These are phyloP conservation scores for Dipodascopsis uninucleata DNA, from an alignment of 805 yeast genomes.

Conservation along the genomic window DNA sequence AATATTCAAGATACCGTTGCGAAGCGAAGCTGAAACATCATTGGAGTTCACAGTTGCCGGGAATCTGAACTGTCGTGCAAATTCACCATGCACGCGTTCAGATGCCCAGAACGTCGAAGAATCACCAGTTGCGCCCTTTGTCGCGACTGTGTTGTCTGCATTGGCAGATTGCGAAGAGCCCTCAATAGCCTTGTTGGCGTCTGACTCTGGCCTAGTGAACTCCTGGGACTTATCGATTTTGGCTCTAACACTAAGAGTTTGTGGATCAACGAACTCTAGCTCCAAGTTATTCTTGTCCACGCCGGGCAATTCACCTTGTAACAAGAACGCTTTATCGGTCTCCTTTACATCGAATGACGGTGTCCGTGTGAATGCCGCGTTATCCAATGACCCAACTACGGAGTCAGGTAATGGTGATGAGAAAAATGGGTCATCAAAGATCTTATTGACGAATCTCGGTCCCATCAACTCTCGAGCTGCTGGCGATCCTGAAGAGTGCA, in stretches of 20 bases:
- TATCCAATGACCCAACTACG: constrained; percentile 1
- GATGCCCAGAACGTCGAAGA: constrained; percentile 17
- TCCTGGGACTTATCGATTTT: constrained; percentile 13
- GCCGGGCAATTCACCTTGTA: constrained; percentile 26
- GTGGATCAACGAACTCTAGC: constrained; percentile 21
- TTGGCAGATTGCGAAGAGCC: background rate
- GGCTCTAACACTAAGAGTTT: constrained; percentile 17
- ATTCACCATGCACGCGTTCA: constrained; percentile 19
- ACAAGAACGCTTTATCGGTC: constrained; percentile 12
- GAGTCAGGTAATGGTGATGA: constrained; percentile 7
- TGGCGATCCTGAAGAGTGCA: constrained; percentile 10
- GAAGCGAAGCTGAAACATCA: constrained; percentile 16
- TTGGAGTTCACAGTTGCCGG: constrained; percentile 16
- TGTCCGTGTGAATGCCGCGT: constrained; percentile 13
- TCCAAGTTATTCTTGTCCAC: constrained; percentile 19
- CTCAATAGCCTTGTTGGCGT: background rate
- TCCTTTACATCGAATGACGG: constrained; percentile 22
- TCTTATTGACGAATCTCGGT: constrained; percentile 9
- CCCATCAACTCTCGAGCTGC: constrained; percentile 9
- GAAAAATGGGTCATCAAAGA: constrained; percentile 22
- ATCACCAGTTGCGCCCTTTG: background rate
- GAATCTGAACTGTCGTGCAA: constrained; percentile 19
- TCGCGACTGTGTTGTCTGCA: background rate
- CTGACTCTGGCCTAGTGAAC: background rate
- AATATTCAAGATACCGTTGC: constrained; percentile 16